These are phyloP conservation scores for Acanthamoeba healyi DNA, from an alignment of 208 protist genomes.

Conservation along the genomic window DNA sequence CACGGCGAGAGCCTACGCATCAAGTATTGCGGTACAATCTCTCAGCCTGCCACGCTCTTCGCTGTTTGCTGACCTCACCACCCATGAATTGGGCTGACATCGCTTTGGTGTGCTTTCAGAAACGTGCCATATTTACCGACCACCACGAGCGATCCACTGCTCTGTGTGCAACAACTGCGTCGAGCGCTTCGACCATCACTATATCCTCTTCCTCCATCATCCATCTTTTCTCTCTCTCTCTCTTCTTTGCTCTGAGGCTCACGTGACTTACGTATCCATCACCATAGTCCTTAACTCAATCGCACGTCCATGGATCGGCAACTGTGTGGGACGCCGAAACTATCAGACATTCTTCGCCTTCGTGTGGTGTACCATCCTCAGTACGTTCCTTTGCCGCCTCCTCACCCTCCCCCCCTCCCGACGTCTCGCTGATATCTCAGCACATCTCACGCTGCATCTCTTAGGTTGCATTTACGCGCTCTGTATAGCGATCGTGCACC, in stretches of 20 bases:
- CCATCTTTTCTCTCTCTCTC: not conserved
- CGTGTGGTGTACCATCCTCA: constrained; percentile 63
- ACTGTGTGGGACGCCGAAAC: constrained; percentile 83
- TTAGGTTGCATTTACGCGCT: constrained; percentile 57
- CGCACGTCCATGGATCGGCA: constrained; percentile 77
- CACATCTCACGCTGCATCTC: not conserved
- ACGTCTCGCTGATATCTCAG: not conserved
- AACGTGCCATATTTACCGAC: constrained; percentile 85
- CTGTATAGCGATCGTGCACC: not conserved
- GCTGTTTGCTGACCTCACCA: no score
- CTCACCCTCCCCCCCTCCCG: not conserved
- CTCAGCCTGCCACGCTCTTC: not conserved
- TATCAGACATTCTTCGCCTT: constrained; percentile 84
- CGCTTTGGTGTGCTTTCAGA: constrained; percentile 48
- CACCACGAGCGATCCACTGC: constrained; percentile 85
- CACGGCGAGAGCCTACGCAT: constrained; percentile 51
- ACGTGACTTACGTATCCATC: not conserved
- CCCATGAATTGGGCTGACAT: not conserved
- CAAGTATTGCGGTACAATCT: constrained; percentile 50
- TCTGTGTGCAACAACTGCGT: constrained; percentile 86
- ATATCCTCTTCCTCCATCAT: constrained; percentile 33
- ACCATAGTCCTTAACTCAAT: not conserved
- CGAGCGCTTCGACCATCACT: constrained; percentile 86
- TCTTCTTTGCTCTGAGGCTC: not conserved
- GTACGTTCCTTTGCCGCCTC: not conserved